Evolutionary conservation across 192 early-diverging fungal species (phyloP), one percentile per base, ranked within the genome.

Genomic region (Coemansia interrupta): DNA sequence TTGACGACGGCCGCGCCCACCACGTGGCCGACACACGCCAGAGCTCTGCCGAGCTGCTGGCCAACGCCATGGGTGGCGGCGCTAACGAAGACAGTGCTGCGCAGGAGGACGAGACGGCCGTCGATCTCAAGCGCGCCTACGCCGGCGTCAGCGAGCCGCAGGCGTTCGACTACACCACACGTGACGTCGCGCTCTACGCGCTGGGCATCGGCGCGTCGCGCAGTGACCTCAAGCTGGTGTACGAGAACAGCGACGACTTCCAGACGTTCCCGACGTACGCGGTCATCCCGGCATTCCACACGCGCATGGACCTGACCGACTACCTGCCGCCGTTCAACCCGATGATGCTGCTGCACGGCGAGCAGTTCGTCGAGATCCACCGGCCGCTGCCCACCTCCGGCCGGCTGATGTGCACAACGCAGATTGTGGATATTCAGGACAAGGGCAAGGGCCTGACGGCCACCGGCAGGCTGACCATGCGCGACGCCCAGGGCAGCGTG

Each of bases 271-370:
- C 97, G 30, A 95, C 91, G 22, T 97, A 89, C 70, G 94, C 89
- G 20, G 95, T 98, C 36, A 83, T 96, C 45, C 87, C 94, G 2
- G 83, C 85, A 5, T 90, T 96, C 73, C 80, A 72, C 59, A 74
- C 83, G 53, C 84, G 87, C 51, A 54, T 81, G 20, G 73, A 83
- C 19, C 78, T 89, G 55, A 82, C 76, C 23, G 72, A 82, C 50
- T 82, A 80, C 41, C 26, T 91, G 56, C 85, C 87, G 8, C 50
- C 86, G 39, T 90, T 89, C 73, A 90, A 89, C 68, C 87, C 86
- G 68, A 96, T 96, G 92, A 93, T 96, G 91, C 85, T 99, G 54
- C 83, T 99, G 48, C 97, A 99, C 80, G 96, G 95, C 66, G 96
- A 99, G 82, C 97, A 99, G 83, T 98, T 88, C 81, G 76, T 95